Evolutionary conservation across 768 basidiomycete species (phyloP).

Genomic region (Suillus weaverae): DNA sequence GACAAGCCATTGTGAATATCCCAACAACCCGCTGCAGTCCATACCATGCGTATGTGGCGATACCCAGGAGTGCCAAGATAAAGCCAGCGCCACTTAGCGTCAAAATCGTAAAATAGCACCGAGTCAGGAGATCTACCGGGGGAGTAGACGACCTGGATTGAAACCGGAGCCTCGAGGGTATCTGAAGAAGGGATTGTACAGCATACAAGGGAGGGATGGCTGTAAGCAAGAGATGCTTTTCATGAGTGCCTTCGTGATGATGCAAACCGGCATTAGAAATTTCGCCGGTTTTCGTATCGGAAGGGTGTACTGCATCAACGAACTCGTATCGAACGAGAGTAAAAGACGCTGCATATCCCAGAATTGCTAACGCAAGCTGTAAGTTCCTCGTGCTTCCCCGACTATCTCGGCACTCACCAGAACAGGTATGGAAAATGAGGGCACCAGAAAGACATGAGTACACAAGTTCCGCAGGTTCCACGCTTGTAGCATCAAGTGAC

Average conservation of each 20-base stretch:
- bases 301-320: constrained; percentile 12
- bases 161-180: background rate
- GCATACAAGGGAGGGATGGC: background rate
- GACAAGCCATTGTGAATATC: constrained; percentile 28
- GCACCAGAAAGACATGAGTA: constrained; percentile 33
- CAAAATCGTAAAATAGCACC: constrained; percentile 28
- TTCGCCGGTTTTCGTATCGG: background rate
- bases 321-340: constrained; percentile 26
- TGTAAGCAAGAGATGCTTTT: background rate
- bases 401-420: constrained; percentile 19
- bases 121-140: constrained; percentile 23
- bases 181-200: background rate
- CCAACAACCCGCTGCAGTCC: constrained; percentile 25
- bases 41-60: constrained; percentile 27
- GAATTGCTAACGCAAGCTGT: constrained; percentile 18
- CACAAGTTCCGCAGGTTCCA: constrained; percentile 21
- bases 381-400: background rate
- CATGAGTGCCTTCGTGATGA: no score
- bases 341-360: constrained; percentile 31
- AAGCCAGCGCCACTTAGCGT: constrained; percentile 26
- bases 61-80: constrained; percentile 24
- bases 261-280: background rate
- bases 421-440: constrained; percentile 32
- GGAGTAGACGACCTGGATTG: constrained; percentile 2
- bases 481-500: constrained; percentile 8